Conservation (phyloP, 2,329 filamentous ascomycete species). For the Penicillium brevicompactum region DNA sequence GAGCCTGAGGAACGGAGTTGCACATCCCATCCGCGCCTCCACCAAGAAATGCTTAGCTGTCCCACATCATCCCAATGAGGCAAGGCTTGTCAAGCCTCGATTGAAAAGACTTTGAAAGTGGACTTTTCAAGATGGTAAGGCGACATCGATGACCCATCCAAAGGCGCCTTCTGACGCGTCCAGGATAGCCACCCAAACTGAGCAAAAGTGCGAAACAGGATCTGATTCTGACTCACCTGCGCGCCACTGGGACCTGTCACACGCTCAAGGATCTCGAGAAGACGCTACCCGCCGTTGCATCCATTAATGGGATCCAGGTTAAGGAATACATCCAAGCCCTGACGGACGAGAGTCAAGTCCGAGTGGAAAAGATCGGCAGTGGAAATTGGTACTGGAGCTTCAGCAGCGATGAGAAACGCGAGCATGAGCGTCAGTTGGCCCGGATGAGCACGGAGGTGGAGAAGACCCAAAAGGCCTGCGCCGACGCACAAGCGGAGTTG, state of each 20-base stretch:
- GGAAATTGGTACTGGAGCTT: constrained; percentile 76
- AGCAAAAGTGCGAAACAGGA: constrained; percentile 61
- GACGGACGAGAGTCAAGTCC: constrained; percentile 62
- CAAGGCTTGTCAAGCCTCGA: constrained; percentile 3
- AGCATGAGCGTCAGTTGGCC: constrained; percentile 39
- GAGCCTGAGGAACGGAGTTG: neutral
- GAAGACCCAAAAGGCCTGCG: constrained; percentile 27
- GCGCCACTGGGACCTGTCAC: constrained; percentile 62
- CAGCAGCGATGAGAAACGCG: constrained; percentile 58
- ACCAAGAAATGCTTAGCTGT: constrained; percentile 11
- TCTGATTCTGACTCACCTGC: constrained; percentile 62
- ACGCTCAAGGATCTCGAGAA: constrained; percentile 71
- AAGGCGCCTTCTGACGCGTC: constrained; percentile 20
- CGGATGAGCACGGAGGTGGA: constrained; percentile 34
- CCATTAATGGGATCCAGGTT: constrained; percentile 67
- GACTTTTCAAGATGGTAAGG: constrained; percentile 20
- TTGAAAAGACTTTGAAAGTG: neutral
- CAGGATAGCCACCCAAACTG: constrained; percentile 52
- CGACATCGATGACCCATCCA: neutral
- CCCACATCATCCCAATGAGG: constrained; percentile 3
- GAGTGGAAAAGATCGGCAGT: constrained; percentile 69
- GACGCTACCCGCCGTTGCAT: constrained; percentile 60
- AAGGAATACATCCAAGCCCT: constrained; percentile 68
- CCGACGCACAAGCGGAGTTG: constrained; percentile 39
- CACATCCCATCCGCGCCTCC: constrained; percentile 6